Evolutionary conservation across 208 protist genomes (phyloP), one percentile per base, ranked within the genome.

Genomic region (Acanthamoeba divionensis): DNA sequence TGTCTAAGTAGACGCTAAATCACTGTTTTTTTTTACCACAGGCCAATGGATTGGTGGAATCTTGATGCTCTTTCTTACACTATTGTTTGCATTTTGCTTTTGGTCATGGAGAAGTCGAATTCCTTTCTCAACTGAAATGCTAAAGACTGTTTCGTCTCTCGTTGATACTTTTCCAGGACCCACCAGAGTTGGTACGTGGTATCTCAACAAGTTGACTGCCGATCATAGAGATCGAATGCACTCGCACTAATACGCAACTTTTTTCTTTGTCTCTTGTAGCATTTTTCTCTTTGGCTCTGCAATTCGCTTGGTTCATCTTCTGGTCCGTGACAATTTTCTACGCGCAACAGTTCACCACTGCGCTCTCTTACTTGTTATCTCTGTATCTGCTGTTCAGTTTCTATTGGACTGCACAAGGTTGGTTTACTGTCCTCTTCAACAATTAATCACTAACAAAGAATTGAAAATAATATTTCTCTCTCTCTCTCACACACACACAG

Each of bases 361-460:
- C 38, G 8, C 36, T 67, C 31, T 38, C 79, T 24, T 63, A 67
- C 48, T 3, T 87, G 24, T 60, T 87, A 38, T 57, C 41, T 36
- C 48, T 87, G 41, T 87, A 69, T 65, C 63, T 89, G 24, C 38
- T 89, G n/a, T 75, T 89, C 82, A 57, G 45, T n/a, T 89, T 89
- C 82, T 89, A 89, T 47, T 89, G 82, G 82, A 48, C 44, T n/a
- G 69, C 82, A 13, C 82, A 89, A 26, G 82, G 79, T 87, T n/a
- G 7, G 13, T n/a, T 12, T 60, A 24, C 52, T 60, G 18, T n/a
- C 52, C 52, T 60, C 52, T n/a, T n/a, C n/a, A n/a, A n/a, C n/a
- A n/a, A n/a, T n/a, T n/a, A n/a, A n/a, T n/a, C n/a, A n/a, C n/a
- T n/a, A n/a, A n/a, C n/a, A n/a, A n/a, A n/a, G n/a, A n/a, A n/a